These are phyloP conservation scores for Quercus alba DNA, from an alignment of 306 rosid species.

Conservation along the genomic window DNA sequence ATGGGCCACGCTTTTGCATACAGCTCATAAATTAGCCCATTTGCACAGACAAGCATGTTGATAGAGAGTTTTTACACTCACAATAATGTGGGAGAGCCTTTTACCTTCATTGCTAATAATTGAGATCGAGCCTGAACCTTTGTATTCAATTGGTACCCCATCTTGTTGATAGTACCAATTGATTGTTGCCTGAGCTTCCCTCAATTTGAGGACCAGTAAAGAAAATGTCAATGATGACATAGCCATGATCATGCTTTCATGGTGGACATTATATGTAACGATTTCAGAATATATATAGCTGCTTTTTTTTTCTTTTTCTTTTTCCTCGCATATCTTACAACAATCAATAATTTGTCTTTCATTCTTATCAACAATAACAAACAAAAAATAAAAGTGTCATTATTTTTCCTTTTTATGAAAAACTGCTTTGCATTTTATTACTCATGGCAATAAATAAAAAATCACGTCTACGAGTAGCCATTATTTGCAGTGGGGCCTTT, in stretches of 20 bases:
- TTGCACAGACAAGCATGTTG: constrained; percentile 68
- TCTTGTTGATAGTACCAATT: constrained; percentile 27
- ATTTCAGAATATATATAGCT: background rate
- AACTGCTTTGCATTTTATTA: too few species aligned
- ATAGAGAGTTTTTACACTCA: constrained; percentile 26
- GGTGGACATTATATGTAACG: constrained; percentile 23
- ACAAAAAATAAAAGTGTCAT: background rate
- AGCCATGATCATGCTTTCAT: constrained; percentile 14
- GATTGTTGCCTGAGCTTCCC: constrained; percentile 36
- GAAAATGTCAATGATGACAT: constrained; percentile 19
- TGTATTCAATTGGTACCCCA: constrained; percentile 24
- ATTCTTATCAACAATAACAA: background rate
- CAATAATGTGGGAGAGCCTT: constrained; percentile 22
- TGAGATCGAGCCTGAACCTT: constrained; percentile 30
- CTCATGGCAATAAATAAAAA: too few species aligned
- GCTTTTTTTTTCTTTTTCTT: background rate
- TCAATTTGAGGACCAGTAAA: constrained; percentile 44
- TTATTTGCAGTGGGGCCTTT: too few species aligned
- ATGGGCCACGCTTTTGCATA: constrained; percentile 13
- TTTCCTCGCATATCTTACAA: background rate
- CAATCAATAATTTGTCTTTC: background rate
- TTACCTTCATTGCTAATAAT: constrained; percentile 27
- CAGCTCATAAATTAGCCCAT: constrained; percentile 15
- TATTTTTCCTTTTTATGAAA: background rate
- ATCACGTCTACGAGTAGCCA: too few species aligned